phyloP scores from a whole-genome alignment of 2,329 filamentous ascomycete species.

The Fusarium nelsonii region DNA sequence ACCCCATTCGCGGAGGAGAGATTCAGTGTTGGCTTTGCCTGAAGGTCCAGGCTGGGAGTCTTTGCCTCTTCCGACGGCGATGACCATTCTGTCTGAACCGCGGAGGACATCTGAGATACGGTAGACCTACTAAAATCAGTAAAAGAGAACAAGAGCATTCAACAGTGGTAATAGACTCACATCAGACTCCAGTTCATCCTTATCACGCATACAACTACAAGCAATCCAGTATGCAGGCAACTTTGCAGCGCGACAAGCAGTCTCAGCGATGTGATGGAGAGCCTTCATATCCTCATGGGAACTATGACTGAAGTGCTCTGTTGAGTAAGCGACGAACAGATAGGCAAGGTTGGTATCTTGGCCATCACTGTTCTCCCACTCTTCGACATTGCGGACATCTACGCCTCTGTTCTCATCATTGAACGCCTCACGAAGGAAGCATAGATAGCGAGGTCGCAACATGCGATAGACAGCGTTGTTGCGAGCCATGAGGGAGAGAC shows the following conservation, averaged over 20 bases:
- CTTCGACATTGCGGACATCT: conserved; percentile 41
- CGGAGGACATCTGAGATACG: conserved; percentile 48
- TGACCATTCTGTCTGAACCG: conserved; percentile 43
- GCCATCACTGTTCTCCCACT: conserved; percentile 43
- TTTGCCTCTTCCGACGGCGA: conserved; percentile 43
- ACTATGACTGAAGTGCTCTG: conserved; percentile 43
- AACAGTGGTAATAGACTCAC: conserved; percentile 18
- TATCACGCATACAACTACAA: conserved; percentile 47
- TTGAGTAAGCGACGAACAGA: conserved; percentile 47
- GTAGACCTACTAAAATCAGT: conserved; percentile 39
- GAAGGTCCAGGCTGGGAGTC: conserved; percentile 11
- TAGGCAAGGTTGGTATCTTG: conserved; percentile 39
- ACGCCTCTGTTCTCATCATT: conserved; percentile 43
- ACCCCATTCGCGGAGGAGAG: conserved; percentile 47
- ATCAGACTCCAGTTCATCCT: conserved; percentile 43
- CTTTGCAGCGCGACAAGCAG: conserved; percentile 45
- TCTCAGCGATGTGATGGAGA: conserved; percentile 47
- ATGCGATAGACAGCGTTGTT: conserved; percentile 44
- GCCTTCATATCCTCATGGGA: conserved; percentile 44
- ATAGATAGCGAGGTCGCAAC: conserved; percentile 44
- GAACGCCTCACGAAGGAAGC: conserved; percentile 44
- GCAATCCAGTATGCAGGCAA: conserved; percentile 47
- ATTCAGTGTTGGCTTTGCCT: conserved; percentile 38
- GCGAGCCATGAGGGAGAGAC: conserved; percentile 36
- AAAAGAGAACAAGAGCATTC: background rate